Conservation (phyloP, 768 basidiomycete genomes). For the Boletus subcaerulescens region DNA sequence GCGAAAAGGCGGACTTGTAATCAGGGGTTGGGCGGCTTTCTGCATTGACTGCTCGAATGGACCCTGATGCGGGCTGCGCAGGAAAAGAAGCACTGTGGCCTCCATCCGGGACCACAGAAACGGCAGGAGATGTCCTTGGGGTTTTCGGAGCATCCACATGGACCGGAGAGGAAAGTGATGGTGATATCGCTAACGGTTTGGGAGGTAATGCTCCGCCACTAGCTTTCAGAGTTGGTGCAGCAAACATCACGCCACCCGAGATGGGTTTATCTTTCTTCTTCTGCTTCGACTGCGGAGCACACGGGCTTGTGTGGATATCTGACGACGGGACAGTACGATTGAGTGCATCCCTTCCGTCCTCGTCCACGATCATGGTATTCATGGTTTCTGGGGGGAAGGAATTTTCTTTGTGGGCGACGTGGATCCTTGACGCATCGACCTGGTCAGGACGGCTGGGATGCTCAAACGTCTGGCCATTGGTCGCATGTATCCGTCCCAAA, state of each 20-base stretch:
- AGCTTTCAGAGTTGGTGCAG: neutral
- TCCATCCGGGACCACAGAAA: slow-evolving; percentile 10
- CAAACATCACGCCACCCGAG: slow-evolving; percentile 21
- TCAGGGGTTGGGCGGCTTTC: slow-evolving; percentile 5
- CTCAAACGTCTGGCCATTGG: neutral
- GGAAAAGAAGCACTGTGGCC: slow-evolving; percentile 10
- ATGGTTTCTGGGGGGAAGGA: neutral
- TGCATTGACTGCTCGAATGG: neutral
- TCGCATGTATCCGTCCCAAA: neutral
- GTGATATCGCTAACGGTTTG: neutral
- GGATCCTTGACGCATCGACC: slow-evolving; percentile 17
- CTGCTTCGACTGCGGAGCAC: neutral
- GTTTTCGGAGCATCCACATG: neutral
- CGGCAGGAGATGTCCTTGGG: slow-evolving; percentile 2
- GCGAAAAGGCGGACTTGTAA: slow-evolving; percentile 10
- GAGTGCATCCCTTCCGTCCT: neutral
- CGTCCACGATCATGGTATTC: neutral
- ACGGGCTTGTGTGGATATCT: neutral
- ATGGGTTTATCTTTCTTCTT: slow-evolving; percentile 3
- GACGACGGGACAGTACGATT: neutral
- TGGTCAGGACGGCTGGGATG: neutral
- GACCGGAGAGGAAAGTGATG: neutral
- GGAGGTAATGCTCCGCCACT: neutral
- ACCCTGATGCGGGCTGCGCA: slow-evolving; percentile 13
- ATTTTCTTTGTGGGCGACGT: slow-evolving; percentile 15